Conservation (phyloP, 768 basidiomycete species). For the Tricholomella constricta region DNA sequence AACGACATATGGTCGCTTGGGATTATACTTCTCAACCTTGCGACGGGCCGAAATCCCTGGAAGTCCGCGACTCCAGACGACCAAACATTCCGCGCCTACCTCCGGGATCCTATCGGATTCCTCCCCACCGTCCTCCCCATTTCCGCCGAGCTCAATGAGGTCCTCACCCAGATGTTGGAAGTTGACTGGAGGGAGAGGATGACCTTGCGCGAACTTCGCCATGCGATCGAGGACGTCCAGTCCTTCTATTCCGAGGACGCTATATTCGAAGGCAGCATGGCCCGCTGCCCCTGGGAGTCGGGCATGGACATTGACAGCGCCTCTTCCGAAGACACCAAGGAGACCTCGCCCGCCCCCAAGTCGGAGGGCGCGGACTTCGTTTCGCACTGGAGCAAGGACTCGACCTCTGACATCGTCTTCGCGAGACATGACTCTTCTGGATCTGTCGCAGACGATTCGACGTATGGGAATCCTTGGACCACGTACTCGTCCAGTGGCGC, state of each 20-base stretch:
- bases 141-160: constrained; percentile 69
- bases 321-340: constrained; percentile 47
- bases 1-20: constrained; percentile 98
- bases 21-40: constrained; percentile 94
- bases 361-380: constrained; percentile 38
- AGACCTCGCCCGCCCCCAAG: constrained; percentile 40
- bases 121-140: constrained; percentile 85
- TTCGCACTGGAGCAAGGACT: constrained; percentile 66
- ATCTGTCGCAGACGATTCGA: constrained; percentile 33
- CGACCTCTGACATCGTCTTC: constrained; percentile 49
- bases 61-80: constrained; percentile 85
- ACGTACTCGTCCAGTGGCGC: constrained; percentile 49
- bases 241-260: constrained; percentile 77
- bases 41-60: constrained; percentile 96
- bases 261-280: constrained; percentile 81
- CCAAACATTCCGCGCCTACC: constrained; percentile 88
- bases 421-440: constrained; percentile 33
- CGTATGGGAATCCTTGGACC: constrained; percentile 44
- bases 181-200: constrained; percentile 65
- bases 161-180: constrained; percentile 74
- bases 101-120: constrained; percentile 75
- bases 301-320: constrained; percentile 71
- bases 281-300: constrained; percentile 77
- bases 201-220: constrained; percentile 56
- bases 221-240: constrained; percentile 55